Conservation (phyloP, 495 filamentous ascomycete genomes). For the Polyplosphaeria fusca region DNA sequence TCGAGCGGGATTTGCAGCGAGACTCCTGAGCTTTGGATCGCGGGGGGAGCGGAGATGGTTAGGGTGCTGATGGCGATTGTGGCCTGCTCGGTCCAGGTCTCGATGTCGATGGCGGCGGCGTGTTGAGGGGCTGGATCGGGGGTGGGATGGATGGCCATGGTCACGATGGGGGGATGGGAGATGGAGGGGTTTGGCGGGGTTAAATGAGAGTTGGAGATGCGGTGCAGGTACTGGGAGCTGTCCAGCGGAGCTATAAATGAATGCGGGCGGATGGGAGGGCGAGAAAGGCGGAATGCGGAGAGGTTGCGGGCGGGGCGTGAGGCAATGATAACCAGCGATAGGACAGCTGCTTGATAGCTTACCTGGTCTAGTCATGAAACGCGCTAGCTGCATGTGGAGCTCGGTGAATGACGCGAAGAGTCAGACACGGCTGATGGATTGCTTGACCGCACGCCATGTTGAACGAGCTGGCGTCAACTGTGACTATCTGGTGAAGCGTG, state of each 20-base stretch:
- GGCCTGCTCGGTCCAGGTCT: slow-evolving; percentile 38
- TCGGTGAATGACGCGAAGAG: too few species aligned
- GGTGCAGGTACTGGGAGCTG: not conserved
- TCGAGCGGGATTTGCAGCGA: slow-evolving; percentile 45
- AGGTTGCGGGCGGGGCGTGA: not conserved
- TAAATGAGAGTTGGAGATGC: not conserved
- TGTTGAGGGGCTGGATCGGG: not conserved
- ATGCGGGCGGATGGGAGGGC: not conserved
- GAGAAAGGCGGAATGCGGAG: not conserved
- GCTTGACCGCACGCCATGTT: too few species aligned
- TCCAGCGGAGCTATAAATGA: not conserved
- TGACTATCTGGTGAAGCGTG: too few species aligned
- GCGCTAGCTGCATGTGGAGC: too few species aligned
- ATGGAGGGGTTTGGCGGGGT: not conserved
- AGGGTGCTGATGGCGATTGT: slow-evolving; percentile 30
- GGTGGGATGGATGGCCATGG: slow-evolving; percentile 30
- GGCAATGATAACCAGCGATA: not conserved
- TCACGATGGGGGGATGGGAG: not conserved
- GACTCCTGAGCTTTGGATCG: slow-evolving; percentile 34
- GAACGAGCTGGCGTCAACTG: too few species aligned
- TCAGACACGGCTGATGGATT: too few species aligned
- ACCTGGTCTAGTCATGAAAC: too few species aligned
- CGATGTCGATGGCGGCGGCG: slow-evolving; percentile 26
- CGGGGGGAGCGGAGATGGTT: slow-evolving; percentile 23
- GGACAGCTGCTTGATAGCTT: too few species aligned